Evolutionary conservation across 1,284 basidiomycete genomes (phyloP), one percentile per base, ranked within the genome.

Genomic region (Stereum hirsutum): DNA sequence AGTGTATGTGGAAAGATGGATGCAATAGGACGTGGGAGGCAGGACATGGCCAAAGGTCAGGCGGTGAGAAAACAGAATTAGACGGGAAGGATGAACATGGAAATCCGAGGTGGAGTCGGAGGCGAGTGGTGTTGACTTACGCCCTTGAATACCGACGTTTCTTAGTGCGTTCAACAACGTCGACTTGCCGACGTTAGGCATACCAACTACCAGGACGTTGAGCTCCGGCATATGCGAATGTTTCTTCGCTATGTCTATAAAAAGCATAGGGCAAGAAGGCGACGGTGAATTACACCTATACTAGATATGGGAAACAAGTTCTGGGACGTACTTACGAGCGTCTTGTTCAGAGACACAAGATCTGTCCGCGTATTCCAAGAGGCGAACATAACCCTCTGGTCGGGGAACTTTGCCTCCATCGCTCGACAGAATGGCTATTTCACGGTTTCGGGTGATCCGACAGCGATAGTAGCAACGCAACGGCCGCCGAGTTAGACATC

Each of bases 141-240:
- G 86, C 57, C 90, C 91, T 48, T 78, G 72, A 25, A 95, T 87
- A 4, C 94, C 95, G 48, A 84, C 83, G 54, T 83, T 81, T 33
- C 96, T 76, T n/a, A 99, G 70, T 0, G 89, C 81, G 58, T 99
- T 99, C 12, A 99, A 67, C 41, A 99, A 64, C 3, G 90, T 93
- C 23, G 92, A 96, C 66, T 99, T 99, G 39, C 96, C 96, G 33
- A 98, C 93, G 59, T 99, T 99, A 4, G 95, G 95, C 95, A 99
- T 99, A 20, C 95, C 95, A 42, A 94, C 81, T 20, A 96, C 89
- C 5, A 96, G 72, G 6, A 97, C 80, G 56, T 92, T 91, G 49
- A 89, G 65, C 57, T 89, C 85, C 46, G 79, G 75, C 36, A 78
- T 67, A 47, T 82, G 74, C 42, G 75, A 74, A 56, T 82, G 72